These are phyloP conservation scores for Ceratobasidium sp. DNA, from an alignment of 1,284 basidiomycete species.

Conservation along the genomic window DNA sequence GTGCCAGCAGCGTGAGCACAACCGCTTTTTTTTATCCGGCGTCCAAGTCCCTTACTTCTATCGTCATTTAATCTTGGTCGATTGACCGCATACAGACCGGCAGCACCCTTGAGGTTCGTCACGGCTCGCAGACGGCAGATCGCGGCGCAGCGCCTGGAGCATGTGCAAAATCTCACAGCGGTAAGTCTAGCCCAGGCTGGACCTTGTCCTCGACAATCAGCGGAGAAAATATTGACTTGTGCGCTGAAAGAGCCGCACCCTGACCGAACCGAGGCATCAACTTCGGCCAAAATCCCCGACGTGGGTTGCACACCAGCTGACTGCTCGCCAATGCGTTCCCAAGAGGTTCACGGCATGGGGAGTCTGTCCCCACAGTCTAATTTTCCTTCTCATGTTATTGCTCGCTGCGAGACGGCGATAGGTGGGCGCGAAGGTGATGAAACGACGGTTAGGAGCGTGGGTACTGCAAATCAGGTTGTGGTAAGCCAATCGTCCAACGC, in stretches of 20 bases:
- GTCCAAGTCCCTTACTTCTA: background rate
- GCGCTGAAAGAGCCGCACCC: background rate
- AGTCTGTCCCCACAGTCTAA: background rate
- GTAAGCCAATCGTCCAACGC: constrained; percentile 8
- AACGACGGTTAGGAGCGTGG: constrained; percentile 4
- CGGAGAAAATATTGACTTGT: background rate
- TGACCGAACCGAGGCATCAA: background rate
- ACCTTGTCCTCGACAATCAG: background rate
- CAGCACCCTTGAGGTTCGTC: background rate
- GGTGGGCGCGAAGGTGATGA: background rate
- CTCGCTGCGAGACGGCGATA: background rate
- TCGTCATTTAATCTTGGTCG: background rate
- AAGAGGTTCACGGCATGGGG: background rate
- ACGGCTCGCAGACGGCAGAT: background rate
- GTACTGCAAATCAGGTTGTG: background rate
- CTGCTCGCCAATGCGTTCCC: background rate
- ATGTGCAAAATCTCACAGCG: constrained; percentile 2
- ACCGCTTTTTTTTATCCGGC: background rate
- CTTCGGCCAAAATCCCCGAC: constrained; percentile 12
- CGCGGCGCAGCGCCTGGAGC: background rate
- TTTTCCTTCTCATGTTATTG: background rate
- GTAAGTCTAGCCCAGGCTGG: constrained; percentile 1
- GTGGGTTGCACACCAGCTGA: background rate
- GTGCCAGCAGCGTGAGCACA: constrained; percentile 8
- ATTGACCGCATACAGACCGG: constrained; percentile 11